These are phyloP conservation scores for Blastobotrys peoriensis DNA, from an alignment of 805 yeast genomes.

Conservation along the genomic window DNA sequence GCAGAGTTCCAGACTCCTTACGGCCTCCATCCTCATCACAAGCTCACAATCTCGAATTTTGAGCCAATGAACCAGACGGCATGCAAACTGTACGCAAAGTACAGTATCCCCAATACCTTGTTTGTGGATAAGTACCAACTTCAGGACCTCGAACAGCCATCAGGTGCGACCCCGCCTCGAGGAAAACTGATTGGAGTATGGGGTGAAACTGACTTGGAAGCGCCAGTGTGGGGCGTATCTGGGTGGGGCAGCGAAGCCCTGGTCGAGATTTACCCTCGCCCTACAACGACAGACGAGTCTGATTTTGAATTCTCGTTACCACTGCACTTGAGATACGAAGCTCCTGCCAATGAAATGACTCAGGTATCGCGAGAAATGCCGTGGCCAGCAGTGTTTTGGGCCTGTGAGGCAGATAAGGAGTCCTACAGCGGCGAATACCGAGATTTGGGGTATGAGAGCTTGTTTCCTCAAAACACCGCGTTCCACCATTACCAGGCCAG, in stretches of 20 bases:
- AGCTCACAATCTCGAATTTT: constrained; percentile 9
- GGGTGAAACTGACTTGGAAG: constrained; percentile 55
- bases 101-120: constrained; percentile 40
- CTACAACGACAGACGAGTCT: constrained; percentile 18
- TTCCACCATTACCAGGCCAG: constrained; percentile 34
- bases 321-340: constrained; percentile 47
- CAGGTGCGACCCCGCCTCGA: constrained; percentile 20
- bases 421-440: constrained; percentile 36
- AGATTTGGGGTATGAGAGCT: constrained; percentile 39
- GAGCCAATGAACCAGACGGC: constrained; percentile 14
- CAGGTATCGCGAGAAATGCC: constrained; percentile 23
- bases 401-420: constrained; percentile 39
- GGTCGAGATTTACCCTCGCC: constrained; percentile 29
- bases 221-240: constrained; percentile 43
- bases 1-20: constrained; percentile 19
- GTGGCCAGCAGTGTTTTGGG: constrained; percentile 44
- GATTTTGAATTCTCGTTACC: constrained; percentile 33
- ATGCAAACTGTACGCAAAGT: constrained; percentile 41
- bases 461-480: constrained; percentile 41
- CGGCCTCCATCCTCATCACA: constrained; percentile 23
- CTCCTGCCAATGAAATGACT: constrained; percentile 29
- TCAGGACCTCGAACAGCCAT: constrained; percentile 28
- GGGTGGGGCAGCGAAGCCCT: constrained; percentile 45
- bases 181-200: constrained; percentile 36
- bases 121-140: constrained; percentile 55